Evolutionary conservation across 2,329 filamentous ascomycete genomes (phyloP), one percentile per base, ranked within the genome.

Genomic region (Sordariomycetes sp.): DNA sequence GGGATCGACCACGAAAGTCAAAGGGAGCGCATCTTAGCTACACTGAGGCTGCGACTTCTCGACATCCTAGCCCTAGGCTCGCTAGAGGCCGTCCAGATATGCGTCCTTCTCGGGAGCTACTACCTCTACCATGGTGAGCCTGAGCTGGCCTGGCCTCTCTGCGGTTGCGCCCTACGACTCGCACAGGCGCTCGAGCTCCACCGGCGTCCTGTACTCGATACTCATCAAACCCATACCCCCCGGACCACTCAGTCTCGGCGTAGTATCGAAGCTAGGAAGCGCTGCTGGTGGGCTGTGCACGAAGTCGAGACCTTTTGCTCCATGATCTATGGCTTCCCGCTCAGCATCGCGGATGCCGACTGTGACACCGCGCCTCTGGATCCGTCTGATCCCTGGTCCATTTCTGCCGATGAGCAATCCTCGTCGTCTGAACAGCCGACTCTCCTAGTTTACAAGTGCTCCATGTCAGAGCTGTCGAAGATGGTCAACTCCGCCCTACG

Each of bases 221-320:
- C 12, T 2, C 53, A n/a, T 35, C n/a, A 15, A 25, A 20, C 12
- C 2, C 53, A n/a, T 35, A 24, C 36, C 36, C 15, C 36, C 10
- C 36, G 3, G 10, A 12, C 3, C 12, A 39, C 51, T 25, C 51
- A 17, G 7, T 48, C 42, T 3, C 52, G 57, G 5, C 39, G 55
- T 34, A 45, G 34, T 1, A 60, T 60, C 13, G 67, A 69, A 52
- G 63, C 64, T 0, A 56, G 65, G 13, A 71, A 72, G 20, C 65
- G 69, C 0, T 69, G 68, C 10, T 73, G 70, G 71, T 73, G 70
- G 69, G 69, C 71, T 1, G 66, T 72, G 0, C 69, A 72, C 42
- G 71, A 72, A 54, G 67, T 71, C 1, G 71, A 72, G 42, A 70
- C 68, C 0, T 70, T 72, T 24, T 72, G 68, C 56, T 71, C 70